Conservation (phyloP, 2,329 filamentous ascomycete genomes). For the Penicillium sp. region DNA sequence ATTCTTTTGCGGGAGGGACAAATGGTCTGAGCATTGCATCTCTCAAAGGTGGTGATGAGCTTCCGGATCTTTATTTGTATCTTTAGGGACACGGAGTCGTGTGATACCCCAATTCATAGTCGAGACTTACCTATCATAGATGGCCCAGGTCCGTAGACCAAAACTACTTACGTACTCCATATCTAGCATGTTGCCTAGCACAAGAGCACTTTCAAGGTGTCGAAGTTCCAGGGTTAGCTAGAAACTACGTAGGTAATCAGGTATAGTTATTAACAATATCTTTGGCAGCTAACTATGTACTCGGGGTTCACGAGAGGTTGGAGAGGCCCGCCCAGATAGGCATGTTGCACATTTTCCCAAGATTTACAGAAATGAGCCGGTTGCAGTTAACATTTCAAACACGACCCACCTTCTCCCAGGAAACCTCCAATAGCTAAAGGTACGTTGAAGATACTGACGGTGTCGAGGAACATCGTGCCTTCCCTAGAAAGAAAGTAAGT, state of each 20-base stretch:
- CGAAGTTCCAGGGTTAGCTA: neutral
- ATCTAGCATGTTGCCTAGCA: neutral
- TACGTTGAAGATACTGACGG: neutral
- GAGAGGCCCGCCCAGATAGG: neutral
- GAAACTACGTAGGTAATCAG: neutral
- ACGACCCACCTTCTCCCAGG: neutral
- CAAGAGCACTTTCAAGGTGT: neutral
- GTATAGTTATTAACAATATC: neutral
- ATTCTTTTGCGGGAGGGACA: too few species aligned
- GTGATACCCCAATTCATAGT: slow-evolving; percentile 3
- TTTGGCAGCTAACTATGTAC: neutral
- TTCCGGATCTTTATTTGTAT: neutral
- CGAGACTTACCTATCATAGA: neutral
- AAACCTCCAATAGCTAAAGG: neutral
- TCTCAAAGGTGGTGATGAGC: neutral
- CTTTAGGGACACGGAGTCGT: neutral
- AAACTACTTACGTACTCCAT: neutral
- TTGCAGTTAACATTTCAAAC: neutral
- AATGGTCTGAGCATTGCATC: neutral
- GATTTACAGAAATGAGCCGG: neutral
- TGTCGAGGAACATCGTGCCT: neutral
- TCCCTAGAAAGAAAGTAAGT: neutral
- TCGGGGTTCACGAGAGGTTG: neutral
- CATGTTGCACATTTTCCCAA: neutral
- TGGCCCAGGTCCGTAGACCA: neutral